A percentile compares a stretch with the other conserved stretches of the same genome.
Conservation (phyloP, 176 grass and related monocot species). For the Oryza meyeriana region DNA sequence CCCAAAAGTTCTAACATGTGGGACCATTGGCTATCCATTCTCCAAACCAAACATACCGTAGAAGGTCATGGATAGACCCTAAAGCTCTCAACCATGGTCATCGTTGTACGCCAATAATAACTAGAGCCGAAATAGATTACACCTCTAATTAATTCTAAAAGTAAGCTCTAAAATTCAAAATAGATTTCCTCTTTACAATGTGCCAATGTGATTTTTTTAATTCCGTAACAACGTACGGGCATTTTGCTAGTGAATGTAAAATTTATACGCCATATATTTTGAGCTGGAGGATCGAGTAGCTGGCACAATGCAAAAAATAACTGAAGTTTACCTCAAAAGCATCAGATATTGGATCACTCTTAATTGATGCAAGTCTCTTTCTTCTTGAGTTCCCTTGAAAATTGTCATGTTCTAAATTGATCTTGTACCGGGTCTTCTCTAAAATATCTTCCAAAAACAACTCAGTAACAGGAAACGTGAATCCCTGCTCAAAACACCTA, state of each 20-base stretch:
- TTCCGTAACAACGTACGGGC: too few relatives aligned
- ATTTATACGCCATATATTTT: background rate
- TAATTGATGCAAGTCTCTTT: constrained; percentile 52
- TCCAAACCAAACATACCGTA: too few relatives aligned
- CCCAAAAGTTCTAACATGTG: too few relatives aligned
- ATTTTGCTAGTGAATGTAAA: background rate
- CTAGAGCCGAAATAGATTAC: too few relatives aligned
- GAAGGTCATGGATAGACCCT: too few relatives aligned
- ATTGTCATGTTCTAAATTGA: constrained; percentile 73
- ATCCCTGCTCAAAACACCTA: constrained; percentile 56
- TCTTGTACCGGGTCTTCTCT: constrained; percentile 74
- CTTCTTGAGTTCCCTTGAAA: constrained; percentile 73
- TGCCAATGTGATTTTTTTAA: too few relatives aligned
- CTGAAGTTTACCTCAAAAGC: constrained; percentile 63
- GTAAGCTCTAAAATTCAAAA: too few relatives aligned
- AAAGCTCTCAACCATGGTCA: too few relatives aligned
- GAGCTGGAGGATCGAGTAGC: background rate
- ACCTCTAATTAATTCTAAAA: too few relatives aligned
- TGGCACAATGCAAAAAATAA: constrained; percentile 15
- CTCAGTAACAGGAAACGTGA: constrained; percentile 87
- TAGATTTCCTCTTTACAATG: too few relatives aligned
- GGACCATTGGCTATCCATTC: too few relatives aligned
- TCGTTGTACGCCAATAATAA: too few relatives aligned
- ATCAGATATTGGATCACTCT: constrained; percentile 80
- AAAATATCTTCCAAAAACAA: constrained; percentile 85